A percentile compares a stretch with the other conserved stretches of the same genome.
phyloP scores from a whole-genome alignment of 2,329 filamentous ascomycete genomes.

The Pseudogymnoascus sp. region DNA sequence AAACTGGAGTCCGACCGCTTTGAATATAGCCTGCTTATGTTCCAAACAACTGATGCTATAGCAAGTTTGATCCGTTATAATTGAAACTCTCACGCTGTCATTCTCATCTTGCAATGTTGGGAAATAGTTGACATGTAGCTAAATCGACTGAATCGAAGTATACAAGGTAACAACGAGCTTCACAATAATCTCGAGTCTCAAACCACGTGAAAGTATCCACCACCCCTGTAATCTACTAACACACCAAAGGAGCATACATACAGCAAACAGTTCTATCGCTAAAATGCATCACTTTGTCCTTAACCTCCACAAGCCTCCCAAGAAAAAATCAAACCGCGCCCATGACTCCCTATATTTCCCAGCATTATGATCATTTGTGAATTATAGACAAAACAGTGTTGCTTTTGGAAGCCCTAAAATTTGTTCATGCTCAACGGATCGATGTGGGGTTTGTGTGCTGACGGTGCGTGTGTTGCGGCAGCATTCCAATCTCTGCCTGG shows the following conservation, averaged over 20 bases:
- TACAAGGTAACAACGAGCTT: background rate
- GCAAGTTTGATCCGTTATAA: background rate
- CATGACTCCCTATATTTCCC: conserved; percentile 4
- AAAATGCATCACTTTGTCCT: conserved; percentile 3
- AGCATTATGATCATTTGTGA: conserved; percentile 5
- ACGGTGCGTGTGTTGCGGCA: conserved; percentile 18
- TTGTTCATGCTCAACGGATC: conserved; percentile 26
- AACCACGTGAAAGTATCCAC: background rate
- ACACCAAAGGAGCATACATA: background rate
- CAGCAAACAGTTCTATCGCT: conserved; percentile 5
- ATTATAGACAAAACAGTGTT: conserved; percentile 1
- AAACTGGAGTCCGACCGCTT: background rate
- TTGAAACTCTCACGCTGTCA: background rate
- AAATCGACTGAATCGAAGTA: background rate
- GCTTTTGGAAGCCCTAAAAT: conserved; percentile 15
- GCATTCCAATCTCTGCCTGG: conserved; percentile 20
- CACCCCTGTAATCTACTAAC: conserved; percentile 7
- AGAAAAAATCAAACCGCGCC: background rate
- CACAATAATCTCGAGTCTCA: background rate
- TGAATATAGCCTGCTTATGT: background rate
- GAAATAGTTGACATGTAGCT: background rate
- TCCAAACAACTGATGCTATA: background rate
- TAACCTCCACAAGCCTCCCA: background rate
- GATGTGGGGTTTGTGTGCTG: conserved; percentile 18
- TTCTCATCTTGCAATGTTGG: background rate